These are phyloP conservation scores for Fistulina hepatica DNA, from an alignment of 1,284 basidiomycete species.

Conservation along the genomic window DNA sequence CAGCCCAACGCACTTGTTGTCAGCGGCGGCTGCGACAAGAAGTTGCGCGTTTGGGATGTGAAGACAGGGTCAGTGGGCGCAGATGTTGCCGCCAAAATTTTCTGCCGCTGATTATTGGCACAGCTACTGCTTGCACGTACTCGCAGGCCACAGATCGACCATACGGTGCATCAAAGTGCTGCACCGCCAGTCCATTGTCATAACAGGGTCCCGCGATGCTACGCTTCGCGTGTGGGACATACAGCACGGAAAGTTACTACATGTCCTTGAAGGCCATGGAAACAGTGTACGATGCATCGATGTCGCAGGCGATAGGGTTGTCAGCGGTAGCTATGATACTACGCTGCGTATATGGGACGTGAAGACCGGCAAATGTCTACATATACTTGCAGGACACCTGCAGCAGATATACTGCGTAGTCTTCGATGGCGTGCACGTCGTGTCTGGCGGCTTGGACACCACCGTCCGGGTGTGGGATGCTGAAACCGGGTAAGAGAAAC, in stretches of 20 bases:
- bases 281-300: slow-evolving; percentile 85
- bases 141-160: slow-evolving; percentile 84
- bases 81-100: too few relatives aligned
- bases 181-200: slow-evolving; percentile 78
- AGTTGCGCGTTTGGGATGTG: slow-evolving; percentile 89
- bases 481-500: slow-evolving; percentile 50
- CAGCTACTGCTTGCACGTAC: slow-evolving; percentile 70
- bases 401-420: slow-evolving; percentile 92
- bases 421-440: slow-evolving; percentile 80
- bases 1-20: slow-evolving; percentile 64
- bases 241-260: slow-evolving; percentile 60
- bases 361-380: slow-evolving; percentile 79
- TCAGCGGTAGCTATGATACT: slow-evolving; percentile 86
- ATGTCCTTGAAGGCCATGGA: slow-evolving; percentile 70
- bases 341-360: slow-evolving; percentile 80
- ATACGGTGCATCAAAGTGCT: slow-evolving; percentile 88
- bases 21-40: slow-evolving; percentile 89
- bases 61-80: too few relatives aligned
- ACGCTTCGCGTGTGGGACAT: slow-evolving; percentile 93
- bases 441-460: slow-evolving; percentile 85
- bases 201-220: slow-evolving; percentile 82
- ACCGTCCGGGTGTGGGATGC: slow-evolving; percentile 88
- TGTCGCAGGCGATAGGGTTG: slow-evolving; percentile 69
- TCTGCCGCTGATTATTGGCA: too few relatives aligned
- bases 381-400: slow-evolving; percentile 78